A percentile compares a stretch with the other conserved stretches of the same genome.
phyloP scores from a whole-genome alignment of 176 grass and related monocot genomes.

The Musa troglodytarum region DNA sequence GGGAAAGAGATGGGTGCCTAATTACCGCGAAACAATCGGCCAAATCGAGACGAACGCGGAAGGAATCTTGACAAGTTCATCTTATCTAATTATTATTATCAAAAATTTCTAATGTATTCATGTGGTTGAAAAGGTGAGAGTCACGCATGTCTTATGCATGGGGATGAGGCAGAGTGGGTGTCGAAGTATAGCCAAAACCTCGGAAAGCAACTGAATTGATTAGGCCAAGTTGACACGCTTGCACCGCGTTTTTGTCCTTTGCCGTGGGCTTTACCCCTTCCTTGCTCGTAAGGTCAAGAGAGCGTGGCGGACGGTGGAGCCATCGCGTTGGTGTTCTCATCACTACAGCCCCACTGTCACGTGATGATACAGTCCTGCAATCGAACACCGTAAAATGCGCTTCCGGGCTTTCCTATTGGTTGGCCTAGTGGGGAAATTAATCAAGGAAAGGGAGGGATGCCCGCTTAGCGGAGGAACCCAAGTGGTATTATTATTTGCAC shows the following conservation, averaged over 20 bases:
- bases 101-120: neutral
- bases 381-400: too few species aligned
- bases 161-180: neutral
- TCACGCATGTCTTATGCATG: neutral
- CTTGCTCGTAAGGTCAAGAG: neutral
- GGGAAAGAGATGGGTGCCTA: neutral
- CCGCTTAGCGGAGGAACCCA: too few species aligned
- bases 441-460: too few species aligned
- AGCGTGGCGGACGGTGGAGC: neutral
- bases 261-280: neutral
- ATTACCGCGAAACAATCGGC: neutral
- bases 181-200: neutral
- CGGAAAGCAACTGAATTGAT: conserved; percentile 2
- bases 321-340: neutral
- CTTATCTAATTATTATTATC: neutral
- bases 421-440: too few species aligned
- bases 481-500: too few species aligned
- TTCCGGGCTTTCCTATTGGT: too few species aligned
- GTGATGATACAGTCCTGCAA: neutral
- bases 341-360: neutral
- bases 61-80: too few species aligned
- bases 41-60: too few species aligned
- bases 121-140: neutral
- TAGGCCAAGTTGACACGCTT: neutral
- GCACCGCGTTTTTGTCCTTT: neutral